These are phyloP conservation scores for Neonectria faginata DNA, from an alignment of 2,329 filamentous ascomycete species.

Conservation along the genomic window DNA sequence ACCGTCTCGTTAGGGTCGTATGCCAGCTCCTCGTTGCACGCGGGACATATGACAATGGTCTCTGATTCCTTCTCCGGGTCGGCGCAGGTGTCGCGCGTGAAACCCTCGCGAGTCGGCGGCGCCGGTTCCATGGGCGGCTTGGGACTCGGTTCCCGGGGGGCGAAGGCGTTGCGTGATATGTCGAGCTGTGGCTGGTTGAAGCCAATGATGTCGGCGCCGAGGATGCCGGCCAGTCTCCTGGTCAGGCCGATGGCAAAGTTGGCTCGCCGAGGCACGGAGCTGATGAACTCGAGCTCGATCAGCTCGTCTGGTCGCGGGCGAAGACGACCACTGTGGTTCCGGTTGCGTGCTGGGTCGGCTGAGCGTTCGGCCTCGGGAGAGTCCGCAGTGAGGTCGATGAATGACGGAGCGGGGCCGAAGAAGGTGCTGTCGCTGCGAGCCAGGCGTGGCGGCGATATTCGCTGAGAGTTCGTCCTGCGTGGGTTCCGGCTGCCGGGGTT, in stretches of 20 bases:
- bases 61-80: conserved; percentile 65
- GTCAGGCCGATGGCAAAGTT: conserved; percentile 42
- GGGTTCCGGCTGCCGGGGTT: conserved; percentile 49
- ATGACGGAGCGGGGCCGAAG: conserved; percentile 48
- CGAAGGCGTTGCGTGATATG: conserved; percentile 48
- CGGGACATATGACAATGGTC: conserved; percentile 82
- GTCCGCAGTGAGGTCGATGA: conserved; percentile 67
- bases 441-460: conserved; percentile 56
- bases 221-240: conserved; percentile 43
- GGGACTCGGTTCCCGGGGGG: conserved; percentile 49
- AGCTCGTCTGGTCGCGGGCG: conserved; percentile 40
- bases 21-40: conserved; percentile 86
- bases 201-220: conserved; percentile 40
- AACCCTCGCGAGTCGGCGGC: conserved; percentile 76
- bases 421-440: conserved; percentile 60
- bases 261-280: conserved; percentile 30
- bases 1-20: conserved; percentile 67
- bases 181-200: conserved; percentile 40
- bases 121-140: conserved; percentile 71
- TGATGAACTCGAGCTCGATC: conserved; percentile 42
- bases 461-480: conserved; percentile 56
- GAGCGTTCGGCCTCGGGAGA: conserved; percentile 51
- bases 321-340: conserved; percentile 20
- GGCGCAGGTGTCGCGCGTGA: conserved; percentile 75
- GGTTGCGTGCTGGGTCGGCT: conserved; percentile 33